phyloP scores from a whole-genome alignment of 1,139 yeast genomes.

The Arxiozyma heterogenica region DNA sequence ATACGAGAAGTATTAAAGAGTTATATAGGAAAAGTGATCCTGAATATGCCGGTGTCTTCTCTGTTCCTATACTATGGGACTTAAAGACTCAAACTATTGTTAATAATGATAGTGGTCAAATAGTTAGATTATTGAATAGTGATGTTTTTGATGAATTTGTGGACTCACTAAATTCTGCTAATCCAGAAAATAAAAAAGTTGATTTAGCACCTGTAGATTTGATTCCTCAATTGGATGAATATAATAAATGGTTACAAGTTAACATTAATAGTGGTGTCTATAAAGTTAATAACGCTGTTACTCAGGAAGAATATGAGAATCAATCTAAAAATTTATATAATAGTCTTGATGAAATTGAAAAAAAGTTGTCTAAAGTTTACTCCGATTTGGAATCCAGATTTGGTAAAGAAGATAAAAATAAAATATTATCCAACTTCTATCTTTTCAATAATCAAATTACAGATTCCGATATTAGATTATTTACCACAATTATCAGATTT shows the following conservation, averaged over 20 bases:
- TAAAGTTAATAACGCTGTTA: constrained; percentile 6
- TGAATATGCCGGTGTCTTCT: constrained; percentile 7
- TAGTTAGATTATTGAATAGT: constrained; percentile 9
- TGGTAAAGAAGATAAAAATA: constrained; percentile 6
- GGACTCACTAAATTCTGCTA: not conserved
- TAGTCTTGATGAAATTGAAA: constrained; percentile 7
- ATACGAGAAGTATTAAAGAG: constrained; percentile 7
- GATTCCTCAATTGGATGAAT: constrained; percentile 7
- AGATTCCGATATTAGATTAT: constrained; percentile 79
- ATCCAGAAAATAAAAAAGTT: constrained; percentile 2
- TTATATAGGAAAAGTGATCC: constrained; percentile 7
- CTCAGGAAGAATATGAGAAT: constrained; percentile 7
- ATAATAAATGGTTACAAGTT: constrained; percentile 9
- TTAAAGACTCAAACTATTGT: constrained; percentile 10
- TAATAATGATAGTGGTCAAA: constrained; percentile 11
- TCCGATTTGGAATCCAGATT: constrained; percentile 1
- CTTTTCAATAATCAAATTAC: constrained; percentile 55
- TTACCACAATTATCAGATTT: constrained; percentile 69
- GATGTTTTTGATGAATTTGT: constrained; percentile 6
- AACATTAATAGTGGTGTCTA: constrained; percentile 9
- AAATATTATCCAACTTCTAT: constrained; percentile 22
- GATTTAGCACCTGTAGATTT: constrained; percentile 9
- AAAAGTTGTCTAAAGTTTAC: constrained; percentile 2
- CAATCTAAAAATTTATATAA: constrained; percentile 3
- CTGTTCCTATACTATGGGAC: constrained; percentile 13